Evolutionary conservation across 169 alveolate genomes (phyloP).

Genomic region (Plasmodium vinckei): DNA sequence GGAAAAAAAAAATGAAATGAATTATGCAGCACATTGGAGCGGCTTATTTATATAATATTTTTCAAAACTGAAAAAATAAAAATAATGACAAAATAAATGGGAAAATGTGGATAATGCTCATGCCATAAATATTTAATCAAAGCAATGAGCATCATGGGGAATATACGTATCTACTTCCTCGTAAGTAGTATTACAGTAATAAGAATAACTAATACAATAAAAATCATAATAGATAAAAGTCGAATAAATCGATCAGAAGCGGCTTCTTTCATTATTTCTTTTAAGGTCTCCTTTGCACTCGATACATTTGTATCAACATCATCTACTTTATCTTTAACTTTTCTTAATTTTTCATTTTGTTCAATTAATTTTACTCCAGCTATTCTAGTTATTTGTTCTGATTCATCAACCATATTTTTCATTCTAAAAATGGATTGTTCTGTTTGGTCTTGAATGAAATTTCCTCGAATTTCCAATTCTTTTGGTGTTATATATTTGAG

Average conservation of each 20-base stretch:
- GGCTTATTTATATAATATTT: no score
- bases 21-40: no score
- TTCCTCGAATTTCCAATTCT: conserved; percentile 51
- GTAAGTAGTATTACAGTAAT: conserved; percentile 11
- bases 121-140: no score
- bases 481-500: conserved; percentile 39
- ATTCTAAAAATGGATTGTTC: conserved; percentile 47
- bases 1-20: no score
- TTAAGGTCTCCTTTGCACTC: conserved; percentile 55
- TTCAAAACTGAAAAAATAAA: no score
- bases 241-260: conserved; percentile 66
- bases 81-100: no score
- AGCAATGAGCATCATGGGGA: no score
- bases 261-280: conserved; percentile 70
- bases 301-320: conserved; percentile 66
- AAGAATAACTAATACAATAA: conserved; percentile 43
- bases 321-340: conserved; percentile 63
- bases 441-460: conserved; percentile 65
- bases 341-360: conserved; percentile 51
- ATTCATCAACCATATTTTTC: conserved; percentile 69
- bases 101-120: no score
- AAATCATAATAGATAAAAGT: conserved; percentile 24
- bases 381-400: conserved; percentile 63
- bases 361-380: conserved; percentile 47
- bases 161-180: no score